Conservation (phyloP, 192 early-diverging fungal species). For the Podila minutissima region DNA sequence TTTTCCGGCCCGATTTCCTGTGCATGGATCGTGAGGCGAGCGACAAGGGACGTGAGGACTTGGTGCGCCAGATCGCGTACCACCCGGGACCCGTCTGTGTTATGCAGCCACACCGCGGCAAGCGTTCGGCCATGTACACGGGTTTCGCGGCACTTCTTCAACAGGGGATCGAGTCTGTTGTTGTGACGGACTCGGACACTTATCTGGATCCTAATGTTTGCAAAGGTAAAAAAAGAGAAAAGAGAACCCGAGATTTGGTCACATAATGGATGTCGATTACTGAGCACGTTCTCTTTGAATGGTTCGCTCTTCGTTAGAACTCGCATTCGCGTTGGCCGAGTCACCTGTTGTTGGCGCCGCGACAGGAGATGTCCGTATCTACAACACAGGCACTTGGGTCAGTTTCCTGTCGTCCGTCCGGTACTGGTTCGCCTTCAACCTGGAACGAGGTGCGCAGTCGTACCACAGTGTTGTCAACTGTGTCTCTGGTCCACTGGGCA, state of each 20-base stretch:
- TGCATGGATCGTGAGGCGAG: constrained; percentile 2
- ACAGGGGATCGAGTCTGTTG: constrained; percentile 51
- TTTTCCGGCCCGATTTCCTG: constrained; percentile 2
- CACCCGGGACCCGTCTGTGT: constrained; percentile 28
- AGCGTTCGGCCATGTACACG: constrained; percentile 58
- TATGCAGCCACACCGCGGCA: constrained; percentile 56
- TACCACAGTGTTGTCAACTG: constrained; percentile 62
- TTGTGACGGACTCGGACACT: constrained; percentile 66
- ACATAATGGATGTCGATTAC: not conserved
- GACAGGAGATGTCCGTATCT: constrained; percentile 52
- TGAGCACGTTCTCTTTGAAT: not conserved
- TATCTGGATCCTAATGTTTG: constrained; percentile 53
- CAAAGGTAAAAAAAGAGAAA: not conserved
- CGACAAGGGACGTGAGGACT: not conserved
- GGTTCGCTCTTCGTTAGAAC: constrained; percentile 28
- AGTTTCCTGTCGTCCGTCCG: constrained; percentile 66
- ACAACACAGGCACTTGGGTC: constrained; percentile 54
- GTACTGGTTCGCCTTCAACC: constrained; percentile 69
- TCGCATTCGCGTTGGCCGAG: constrained; percentile 55
- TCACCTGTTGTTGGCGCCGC: constrained; percentile 58
- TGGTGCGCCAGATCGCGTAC: constrained; percentile 1
- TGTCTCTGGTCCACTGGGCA: constrained; percentile 66
- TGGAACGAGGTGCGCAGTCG: constrained; percentile 64
- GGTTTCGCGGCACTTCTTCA: constrained; percentile 48
- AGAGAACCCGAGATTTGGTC: not conserved